Evolutionary conservation across 2,329 filamentous ascomycete genomes (phyloP).

Genomic region (Xylaria sp.): DNA sequence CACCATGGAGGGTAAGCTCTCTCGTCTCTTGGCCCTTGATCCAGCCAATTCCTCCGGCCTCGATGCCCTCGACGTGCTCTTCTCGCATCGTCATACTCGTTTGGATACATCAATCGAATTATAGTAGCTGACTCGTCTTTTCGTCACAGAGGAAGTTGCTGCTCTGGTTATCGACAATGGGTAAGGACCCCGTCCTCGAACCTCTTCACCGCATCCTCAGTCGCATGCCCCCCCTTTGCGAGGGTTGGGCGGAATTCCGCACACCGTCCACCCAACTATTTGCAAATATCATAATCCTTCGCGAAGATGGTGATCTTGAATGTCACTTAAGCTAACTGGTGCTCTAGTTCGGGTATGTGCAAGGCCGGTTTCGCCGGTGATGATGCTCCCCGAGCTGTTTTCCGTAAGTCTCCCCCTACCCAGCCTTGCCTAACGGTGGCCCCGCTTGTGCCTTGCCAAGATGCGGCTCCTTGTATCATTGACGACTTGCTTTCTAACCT

Average conservation of each 20-base stretch:
- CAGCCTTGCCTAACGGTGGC: slow-evolving; percentile 49
- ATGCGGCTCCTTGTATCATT: slow-evolving; percentile 34
- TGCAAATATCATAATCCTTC: slow-evolving; percentile 1
- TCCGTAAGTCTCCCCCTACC: slow-evolving; percentile 80
- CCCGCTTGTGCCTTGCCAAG: slow-evolving; percentile 51
- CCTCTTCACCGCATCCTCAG: slow-evolving; percentile 51
- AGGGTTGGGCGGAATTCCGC: slow-evolving; percentile 28
- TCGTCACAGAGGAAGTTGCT: slow-evolving; percentile 93
- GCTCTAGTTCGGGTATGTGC: slow-evolving; percentile 97
- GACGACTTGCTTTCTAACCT: slow-evolving; percentile 50
- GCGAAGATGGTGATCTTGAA: neutral
- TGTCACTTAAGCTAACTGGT: slow-evolving; percentile 41
- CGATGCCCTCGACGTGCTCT: slow-evolving; percentile 14
- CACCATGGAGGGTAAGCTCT: slow-evolving; percentile 72
- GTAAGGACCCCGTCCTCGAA: slow-evolving; percentile 73
- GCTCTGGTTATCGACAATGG: slow-evolving; percentile 99
- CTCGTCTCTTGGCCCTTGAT: slow-evolving; percentile 41
- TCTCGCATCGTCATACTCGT: slow-evolving; percentile 27
- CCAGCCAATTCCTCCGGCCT: slow-evolving; percentile 31
- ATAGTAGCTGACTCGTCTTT: slow-evolving; percentile 56
- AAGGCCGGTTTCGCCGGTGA: slow-evolving; percentile 99
- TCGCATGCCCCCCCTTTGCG: slow-evolving; percentile 36
- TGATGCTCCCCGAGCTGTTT: slow-evolving; percentile 99
- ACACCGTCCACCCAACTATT: slow-evolving; percentile 2
- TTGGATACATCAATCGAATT: slow-evolving; percentile 25